These are phyloP conservation scores for Diplogelasinospora grovesii DNA, from an alignment of 495 filamentous ascomycete genomes.

Conservation along the genomic window DNA sequence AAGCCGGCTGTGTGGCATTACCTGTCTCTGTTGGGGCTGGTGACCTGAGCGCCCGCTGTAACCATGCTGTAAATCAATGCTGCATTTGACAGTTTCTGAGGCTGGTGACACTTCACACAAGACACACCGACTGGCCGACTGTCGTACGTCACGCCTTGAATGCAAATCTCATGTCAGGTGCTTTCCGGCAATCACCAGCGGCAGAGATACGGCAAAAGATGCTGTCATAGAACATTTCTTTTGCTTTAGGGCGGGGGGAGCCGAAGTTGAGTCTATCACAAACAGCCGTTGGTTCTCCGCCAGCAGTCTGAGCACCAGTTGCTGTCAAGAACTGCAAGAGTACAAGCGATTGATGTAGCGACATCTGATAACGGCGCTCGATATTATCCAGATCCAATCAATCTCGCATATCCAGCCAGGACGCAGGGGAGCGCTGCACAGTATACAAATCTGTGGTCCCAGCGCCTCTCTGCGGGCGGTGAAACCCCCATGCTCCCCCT, in stretches of 20 bases:
- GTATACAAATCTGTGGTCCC: neutral
- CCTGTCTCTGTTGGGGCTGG: no score
- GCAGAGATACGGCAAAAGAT: neutral
- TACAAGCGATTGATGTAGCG: neutral
- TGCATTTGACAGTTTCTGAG: slow-evolving; percentile 1
- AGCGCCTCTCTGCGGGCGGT: neutral
- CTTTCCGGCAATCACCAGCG: no score
- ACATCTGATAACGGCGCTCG: slow-evolving; percentile 1
- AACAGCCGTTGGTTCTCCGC: no score
- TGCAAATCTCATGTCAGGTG: no score
- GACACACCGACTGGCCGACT: slow-evolving; percentile 1
- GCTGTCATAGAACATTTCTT: neutral
- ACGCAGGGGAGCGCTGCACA: slow-evolving; percentile 4
- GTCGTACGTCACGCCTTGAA: slow-evolving; percentile 6
- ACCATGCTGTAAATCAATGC: no score
- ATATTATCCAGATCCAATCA: slow-evolving; percentile 22
- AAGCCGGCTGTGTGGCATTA: neutral
- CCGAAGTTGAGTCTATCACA: no score
- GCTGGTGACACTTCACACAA: neutral
- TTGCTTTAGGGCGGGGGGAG: no score
- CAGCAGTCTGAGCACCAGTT: no score
- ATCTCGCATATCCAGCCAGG: slow-evolving; percentile 24
- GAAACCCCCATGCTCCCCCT: neutral
- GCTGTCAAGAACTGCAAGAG: no score
- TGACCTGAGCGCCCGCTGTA: slow-evolving; percentile 2